Evolutionary conservation across 257 asterid genomes (phyloP), one percentile per base, ranked within the genome.

Genomic region (Primulina eburnea): DNA sequence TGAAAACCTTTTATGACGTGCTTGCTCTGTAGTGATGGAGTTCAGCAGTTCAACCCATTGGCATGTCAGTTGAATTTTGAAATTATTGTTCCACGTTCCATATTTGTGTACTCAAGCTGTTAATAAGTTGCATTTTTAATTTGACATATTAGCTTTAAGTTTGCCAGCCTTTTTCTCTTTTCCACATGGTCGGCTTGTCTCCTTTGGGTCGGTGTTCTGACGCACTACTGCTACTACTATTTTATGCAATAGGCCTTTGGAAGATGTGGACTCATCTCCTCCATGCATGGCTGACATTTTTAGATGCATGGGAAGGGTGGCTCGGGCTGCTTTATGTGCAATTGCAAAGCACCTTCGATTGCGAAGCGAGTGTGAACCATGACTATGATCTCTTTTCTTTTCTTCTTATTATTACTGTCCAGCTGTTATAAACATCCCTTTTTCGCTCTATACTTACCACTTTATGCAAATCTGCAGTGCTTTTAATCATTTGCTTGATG

Each of bases 251-350:
- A 93, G 99, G 90, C 83, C 89, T 76, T 73, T 79, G 73, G 97
- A 87, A 87, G 97, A 93, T 79, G 68, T 77, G 70, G 99, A 93
- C 73, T 76, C 89, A 55, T 86, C 96, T 73, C 99, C 99, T 70
- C 97, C 99, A 62, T 93, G 97, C 89, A 85, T 93, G 99, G 80
- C 92, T 73, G 99, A 93, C 65, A 86, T 79, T 75, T 93, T 86
- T 72, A 87, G 91, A 76, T 90, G 97, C 81, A 89, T 93, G 99
- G 99, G 96, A 74, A 90, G 67, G 77, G 96, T 88, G 50, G 96
- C 97, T 79, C 95, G 96, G 71, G 92, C 89, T 71, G 87, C 88
- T 76, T 79, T 93, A 76, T 78, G 88, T 77, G 91, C 96, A 67
- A 89, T 88, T 71, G 95, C 99, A 63, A 87, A 92, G 81, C 89